Conservation (phyloP, 495 filamentous ascomycete genomes). For the Penicillium ucsense region DNA sequence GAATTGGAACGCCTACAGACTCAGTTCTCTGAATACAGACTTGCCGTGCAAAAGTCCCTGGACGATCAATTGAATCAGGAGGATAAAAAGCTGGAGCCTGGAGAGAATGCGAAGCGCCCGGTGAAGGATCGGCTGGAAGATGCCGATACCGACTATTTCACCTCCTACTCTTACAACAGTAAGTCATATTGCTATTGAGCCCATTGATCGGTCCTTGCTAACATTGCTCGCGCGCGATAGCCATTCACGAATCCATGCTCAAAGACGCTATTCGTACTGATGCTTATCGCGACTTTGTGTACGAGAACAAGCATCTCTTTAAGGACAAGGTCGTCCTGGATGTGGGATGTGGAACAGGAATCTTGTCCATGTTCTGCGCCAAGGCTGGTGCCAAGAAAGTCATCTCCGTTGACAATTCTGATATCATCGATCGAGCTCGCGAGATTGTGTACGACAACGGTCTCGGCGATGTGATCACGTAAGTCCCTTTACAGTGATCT, state of each 20-base stretch:
- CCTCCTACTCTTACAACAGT: conserved; percentile 72
- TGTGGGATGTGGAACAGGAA: conserved; percentile 87
- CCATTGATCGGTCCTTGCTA: conserved; percentile 4
- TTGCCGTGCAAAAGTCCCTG: conserved; percentile 59
- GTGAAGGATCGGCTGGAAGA: conserved; percentile 21
- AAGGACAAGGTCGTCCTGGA: conserved; percentile 85
- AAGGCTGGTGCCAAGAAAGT: conserved; percentile 83
- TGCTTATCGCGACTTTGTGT: conserved; percentile 61
- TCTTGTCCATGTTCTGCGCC: conserved; percentile 91
- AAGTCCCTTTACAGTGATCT: conserved; percentile 6
- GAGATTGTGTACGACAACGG: conserved; percentile 79
- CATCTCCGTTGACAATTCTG: conserved; percentile 87
- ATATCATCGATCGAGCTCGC: conserved; percentile 79
- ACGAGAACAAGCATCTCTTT: conserved; percentile 82
- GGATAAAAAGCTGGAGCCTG: conserved; percentile 26
- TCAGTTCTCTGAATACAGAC: conserved; percentile 64
- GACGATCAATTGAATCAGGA: conserved; percentile 55
- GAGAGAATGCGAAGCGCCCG: conserved; percentile 10
- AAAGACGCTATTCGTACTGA: conserved; percentile 63
- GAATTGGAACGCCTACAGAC: conserved; percentile 52
- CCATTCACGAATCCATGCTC: conserved; percentile 89
- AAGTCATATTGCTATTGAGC: conserved; percentile 3
- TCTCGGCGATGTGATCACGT: conserved; percentile 70
- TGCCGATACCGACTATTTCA: conserved; percentile 61
- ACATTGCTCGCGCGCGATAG: conserved; percentile 24